phyloP scores from a whole-genome alignment of 805 yeast genomes.

The Millerozyma acaciae region DNA sequence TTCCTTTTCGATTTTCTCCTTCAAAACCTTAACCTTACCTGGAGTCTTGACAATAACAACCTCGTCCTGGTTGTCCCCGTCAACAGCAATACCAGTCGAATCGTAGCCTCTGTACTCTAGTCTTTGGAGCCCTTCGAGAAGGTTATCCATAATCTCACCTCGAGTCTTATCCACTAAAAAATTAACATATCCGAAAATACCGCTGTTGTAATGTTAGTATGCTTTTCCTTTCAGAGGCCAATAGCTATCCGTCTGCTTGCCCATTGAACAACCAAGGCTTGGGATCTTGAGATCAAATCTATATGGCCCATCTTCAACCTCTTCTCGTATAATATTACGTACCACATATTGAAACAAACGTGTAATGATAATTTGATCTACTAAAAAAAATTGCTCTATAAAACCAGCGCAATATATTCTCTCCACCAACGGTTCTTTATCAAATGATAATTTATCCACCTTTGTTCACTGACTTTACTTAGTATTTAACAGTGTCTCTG shows the following conservation, averaged over 20 bases:
- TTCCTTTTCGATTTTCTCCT: constrained; percentile 51
- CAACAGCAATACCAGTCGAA: constrained; percentile 94
- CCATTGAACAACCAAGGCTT: too few relatives aligned
- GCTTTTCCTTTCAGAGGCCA: too few relatives aligned
- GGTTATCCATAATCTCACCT: constrained; percentile 87
- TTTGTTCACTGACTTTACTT: too few relatives aligned
- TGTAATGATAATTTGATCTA: neutral
- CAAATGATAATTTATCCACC: too few relatives aligned
- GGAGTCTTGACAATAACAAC: constrained; percentile 75
- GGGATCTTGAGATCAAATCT: too few relatives aligned
- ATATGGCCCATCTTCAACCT: too few relatives aligned
- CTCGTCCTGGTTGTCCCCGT: constrained; percentile 75
- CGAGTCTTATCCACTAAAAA: constrained; percentile 87
- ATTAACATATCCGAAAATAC: constrained; percentile 97
- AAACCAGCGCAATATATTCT: neutral
- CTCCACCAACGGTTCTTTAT: neutral
- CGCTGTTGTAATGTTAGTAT: constrained; percentile 44
- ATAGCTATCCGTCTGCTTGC: too few relatives aligned
- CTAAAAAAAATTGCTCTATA: constrained; percentile 1
- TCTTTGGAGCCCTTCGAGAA: constrained; percentile 79
- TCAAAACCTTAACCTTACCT: constrained; percentile 86
- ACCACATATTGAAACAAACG: constrained; percentile 9
- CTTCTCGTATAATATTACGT: constrained; percentile 7
- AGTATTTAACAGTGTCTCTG: too few relatives aligned
- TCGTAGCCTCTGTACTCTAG: constrained; percentile 98